Conservation (phyloP, 106 monocot species). For the Acorus gramineus region DNA sequence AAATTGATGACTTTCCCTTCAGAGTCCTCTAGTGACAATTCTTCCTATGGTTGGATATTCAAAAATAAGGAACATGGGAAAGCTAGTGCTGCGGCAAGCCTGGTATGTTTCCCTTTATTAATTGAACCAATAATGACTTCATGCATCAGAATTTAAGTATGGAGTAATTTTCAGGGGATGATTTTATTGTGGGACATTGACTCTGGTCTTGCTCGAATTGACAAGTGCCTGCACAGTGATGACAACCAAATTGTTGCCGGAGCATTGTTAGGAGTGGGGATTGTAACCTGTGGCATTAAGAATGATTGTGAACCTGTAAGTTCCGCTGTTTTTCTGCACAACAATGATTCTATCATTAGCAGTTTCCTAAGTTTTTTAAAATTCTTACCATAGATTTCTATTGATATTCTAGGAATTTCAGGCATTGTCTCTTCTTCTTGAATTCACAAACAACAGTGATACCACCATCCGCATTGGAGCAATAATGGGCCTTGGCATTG, state of each 20-base stretch:
- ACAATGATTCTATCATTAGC: too few species aligned
- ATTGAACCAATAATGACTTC: too few species aligned
- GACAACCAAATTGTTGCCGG: slow-evolving; percentile 93
- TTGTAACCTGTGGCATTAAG: slow-evolving; percentile 88
- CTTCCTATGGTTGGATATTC: slow-evolving; percentile 71
- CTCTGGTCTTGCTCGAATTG: slow-evolving; percentile 84
- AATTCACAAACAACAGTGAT: slow-evolving; percentile 76
- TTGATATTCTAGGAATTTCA: slow-evolving; percentile 10
- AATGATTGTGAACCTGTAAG: slow-evolving; percentile 94
- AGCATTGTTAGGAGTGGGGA: slow-evolving; percentile 90
- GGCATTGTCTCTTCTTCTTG: slow-evolving; percentile 79
- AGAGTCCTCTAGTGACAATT: slow-evolving; percentile 68
- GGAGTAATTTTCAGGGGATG: slow-evolving; percentile 57
- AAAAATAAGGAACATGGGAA: slow-evolving; percentile 99
- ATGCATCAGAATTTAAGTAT: neutral
- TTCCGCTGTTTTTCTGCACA: neutral
- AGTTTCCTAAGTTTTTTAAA: neutral
- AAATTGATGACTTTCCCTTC: slow-evolving; percentile 81
- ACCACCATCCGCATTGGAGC: slow-evolving; percentile 71
- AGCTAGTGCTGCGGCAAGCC: slow-evolving; percentile 91
- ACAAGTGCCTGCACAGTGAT: slow-evolving; percentile 83
- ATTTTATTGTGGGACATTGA: slow-evolving; percentile 96
- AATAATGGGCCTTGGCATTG: slow-evolving; percentile 93
- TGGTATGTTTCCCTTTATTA: slow-evolving; percentile 38
- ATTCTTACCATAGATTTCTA: neutral